Evolutionary conservation across 805 yeast species (phyloP), one percentile per base, ranked within the genome.

Genomic region (Ogataea pini): DNA sequence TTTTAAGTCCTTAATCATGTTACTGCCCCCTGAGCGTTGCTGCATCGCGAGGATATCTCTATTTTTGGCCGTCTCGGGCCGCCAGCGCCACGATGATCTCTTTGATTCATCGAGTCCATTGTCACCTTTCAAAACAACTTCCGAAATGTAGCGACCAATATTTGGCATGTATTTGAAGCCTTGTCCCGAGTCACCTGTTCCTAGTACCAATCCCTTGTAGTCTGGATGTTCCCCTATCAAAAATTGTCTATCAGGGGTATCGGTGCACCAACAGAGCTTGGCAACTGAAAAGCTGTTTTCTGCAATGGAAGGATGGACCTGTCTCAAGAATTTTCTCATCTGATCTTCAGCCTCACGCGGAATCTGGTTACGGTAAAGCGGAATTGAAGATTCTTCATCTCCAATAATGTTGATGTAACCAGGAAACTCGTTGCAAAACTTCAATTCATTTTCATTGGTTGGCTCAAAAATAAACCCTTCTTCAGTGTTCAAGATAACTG

Each of bases 171-270:
- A 71, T 55, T 74, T 75, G 56, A 68, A 74, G 3, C 68, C 75
- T 54, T 74, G 78, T 13, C 78, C 76, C 2, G 77, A 68, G 52
- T 73, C 79, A n/a, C 79, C 79, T 8, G 74, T 64, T 0, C 75
- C 77, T 8, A 75, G 66, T 42, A 54, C 61, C 2, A 73, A 58
- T 20, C 64, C 67, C 2, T 51, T 41, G 17, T 52, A 48, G 1
- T 52, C 48, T 3, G 78, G 78, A 16, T 68, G 61, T 20, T 54
- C 54, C 47, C 72, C 72, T 14, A 74, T 67, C 8, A 75, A 50
- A 46, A 72, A 73, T 46, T 73, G 68, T 4, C 69, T 57, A 45
- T 69, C 68, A 4, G 71, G 53, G 3, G 77, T 67, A 49, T 75
- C 77, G 20, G 75, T 63, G 38, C 65, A 60, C 67, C 72, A 62